phyloP scores from a whole-genome alignment of 163 green algal species.

The Volvox carteri region DNA sequence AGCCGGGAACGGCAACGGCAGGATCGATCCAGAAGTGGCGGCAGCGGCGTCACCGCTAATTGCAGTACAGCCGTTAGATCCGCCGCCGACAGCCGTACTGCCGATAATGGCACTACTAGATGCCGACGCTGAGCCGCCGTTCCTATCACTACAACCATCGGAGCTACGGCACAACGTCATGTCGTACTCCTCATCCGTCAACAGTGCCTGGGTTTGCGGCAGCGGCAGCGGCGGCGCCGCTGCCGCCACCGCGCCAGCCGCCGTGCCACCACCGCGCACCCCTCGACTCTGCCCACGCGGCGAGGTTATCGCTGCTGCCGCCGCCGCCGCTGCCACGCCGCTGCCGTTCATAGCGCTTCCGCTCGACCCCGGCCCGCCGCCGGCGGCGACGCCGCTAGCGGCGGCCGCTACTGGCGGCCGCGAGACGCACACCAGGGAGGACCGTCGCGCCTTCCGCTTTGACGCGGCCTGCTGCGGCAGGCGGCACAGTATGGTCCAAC shows the following conservation, averaged over 20 bases:
- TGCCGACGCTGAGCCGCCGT: not conserved
- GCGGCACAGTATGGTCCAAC: constrained; percentile 62
- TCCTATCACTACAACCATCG: not conserved
- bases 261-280: not conserved
- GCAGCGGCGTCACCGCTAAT: not conserved
- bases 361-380: constrained; percentile 17
- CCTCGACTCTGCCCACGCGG: not conserved
- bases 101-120: not conserved
- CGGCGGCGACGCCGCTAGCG: not conserved
- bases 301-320: not conserved
- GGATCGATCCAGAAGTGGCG: not conserved
- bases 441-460: constrained; percentile 21
- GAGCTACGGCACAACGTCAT: not conserved
- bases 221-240: not conserved
- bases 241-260: not conserved
- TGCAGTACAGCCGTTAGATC: not conserved
- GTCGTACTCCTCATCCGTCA: constrained; percentile 27
- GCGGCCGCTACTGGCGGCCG: constrained; percentile 2
- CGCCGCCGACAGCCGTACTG: not conserved
- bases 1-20: not conserved
- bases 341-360: not conserved
- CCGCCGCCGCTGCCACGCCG: not conserved
- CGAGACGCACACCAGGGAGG: constrained; percentile 34
- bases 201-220: not conserved
- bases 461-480: constrained; percentile 9